A percentile compares a stretch with the other conserved stretches of the same genome.
Evolutionary conservation across 106 monocot genomes (phyloP).

Genomic region (Acorus gramineus): DNA sequence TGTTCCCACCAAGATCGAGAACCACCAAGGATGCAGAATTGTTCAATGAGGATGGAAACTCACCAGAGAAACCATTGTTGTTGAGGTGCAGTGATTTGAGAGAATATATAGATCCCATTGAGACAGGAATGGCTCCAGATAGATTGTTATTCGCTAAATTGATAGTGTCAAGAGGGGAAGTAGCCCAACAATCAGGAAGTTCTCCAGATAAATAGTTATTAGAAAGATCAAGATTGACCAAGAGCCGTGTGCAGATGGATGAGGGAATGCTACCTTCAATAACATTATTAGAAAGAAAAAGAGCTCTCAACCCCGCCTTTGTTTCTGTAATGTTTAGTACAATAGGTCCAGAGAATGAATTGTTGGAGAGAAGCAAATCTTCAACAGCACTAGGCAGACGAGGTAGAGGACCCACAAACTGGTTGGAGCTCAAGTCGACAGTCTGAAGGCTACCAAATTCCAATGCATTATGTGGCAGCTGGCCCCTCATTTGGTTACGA

Average conservation of each 20-base stretch:
- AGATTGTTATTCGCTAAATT: constrained; percentile 25
- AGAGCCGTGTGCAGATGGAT: constrained; percentile 16
- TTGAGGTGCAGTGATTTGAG: constrained; percentile 24
- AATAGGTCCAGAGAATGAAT: constrained; percentile 17
- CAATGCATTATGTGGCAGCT: constrained; percentile 1
- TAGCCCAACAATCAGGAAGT: constrained; percentile 26
- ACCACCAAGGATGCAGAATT: constrained; percentile 3
- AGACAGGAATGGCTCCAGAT: constrained; percentile 18
- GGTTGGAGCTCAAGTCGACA: constrained; percentile 11
- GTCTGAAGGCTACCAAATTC: background rate
- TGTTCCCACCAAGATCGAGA: constrained; percentile 35
- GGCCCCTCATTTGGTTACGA: constrained; percentile 16
- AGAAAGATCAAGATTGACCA: constrained; percentile 26
- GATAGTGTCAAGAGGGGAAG: constrained; percentile 7
- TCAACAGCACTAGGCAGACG: background rate
- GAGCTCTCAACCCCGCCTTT: constrained; percentile 1
- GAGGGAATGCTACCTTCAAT: constrained; percentile 11
- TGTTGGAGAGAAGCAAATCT: constrained; percentile 16
- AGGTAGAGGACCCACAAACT: constrained; percentile 16
- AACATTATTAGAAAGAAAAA: constrained; percentile 9
- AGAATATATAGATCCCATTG: background rate
- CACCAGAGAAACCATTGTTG: constrained; percentile 14
- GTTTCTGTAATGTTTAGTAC: background rate
- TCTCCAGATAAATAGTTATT: constrained; percentile 24
- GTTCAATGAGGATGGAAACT: constrained; percentile 12